A percentile compares a stretch with the other conserved stretches of the same genome.
Conservation (phyloP, 2,329 filamentous ascomycete genomes). For the Aspergillus ochraceoroseus region DNA sequence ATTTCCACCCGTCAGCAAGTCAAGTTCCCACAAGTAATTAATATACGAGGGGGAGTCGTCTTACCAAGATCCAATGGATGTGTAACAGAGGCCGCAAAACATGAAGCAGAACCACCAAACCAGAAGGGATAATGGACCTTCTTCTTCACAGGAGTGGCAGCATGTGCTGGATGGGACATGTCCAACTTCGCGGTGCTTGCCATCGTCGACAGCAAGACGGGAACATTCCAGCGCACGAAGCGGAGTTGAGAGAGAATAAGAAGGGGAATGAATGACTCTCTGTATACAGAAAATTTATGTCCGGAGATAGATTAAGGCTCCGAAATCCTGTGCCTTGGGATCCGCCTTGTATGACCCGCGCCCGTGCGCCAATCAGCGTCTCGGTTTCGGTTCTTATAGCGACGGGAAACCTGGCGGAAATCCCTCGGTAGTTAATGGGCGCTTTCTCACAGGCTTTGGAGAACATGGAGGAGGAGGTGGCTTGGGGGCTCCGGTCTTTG, state of each 20-base stretch:
- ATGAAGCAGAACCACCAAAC: conserved; percentile 94
- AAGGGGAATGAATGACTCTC: conserved; percentile 24
- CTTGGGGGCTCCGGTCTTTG: too few relatives aligned
- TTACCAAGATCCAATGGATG: conserved; percentile 88
- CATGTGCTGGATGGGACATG: conserved; percentile 24
- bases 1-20: conserved; percentile 23
- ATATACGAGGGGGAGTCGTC: conserved; percentile 31
- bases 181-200: conserved; percentile 33
- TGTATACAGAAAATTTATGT: conserved; percentile 11
- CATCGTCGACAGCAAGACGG: conserved; percentile 30
- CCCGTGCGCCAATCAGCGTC: conserved; percentile 32
- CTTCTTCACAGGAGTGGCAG: conserved; percentile 30
- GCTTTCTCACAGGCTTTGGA: too few relatives aligned
- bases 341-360: conserved; percentile 19
- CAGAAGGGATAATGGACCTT: conserved; percentile 70
- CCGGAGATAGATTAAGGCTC: conserved; percentile 35
- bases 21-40: neutral
- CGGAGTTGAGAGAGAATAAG: conserved; percentile 14
- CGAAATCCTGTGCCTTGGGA: conserved; percentile 25
- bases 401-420: conserved; percentile 9
- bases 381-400: conserved; percentile 25
- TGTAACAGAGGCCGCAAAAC: conserved; percentile 83
- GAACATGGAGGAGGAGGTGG: too few relatives aligned
- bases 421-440: conserved; percentile 18
- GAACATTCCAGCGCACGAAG: conserved; percentile 18